These are phyloP conservation scores for Cyclotella atomus DNA, from an alignment of 108 stramenopile species.

Conservation along the genomic window DNA sequence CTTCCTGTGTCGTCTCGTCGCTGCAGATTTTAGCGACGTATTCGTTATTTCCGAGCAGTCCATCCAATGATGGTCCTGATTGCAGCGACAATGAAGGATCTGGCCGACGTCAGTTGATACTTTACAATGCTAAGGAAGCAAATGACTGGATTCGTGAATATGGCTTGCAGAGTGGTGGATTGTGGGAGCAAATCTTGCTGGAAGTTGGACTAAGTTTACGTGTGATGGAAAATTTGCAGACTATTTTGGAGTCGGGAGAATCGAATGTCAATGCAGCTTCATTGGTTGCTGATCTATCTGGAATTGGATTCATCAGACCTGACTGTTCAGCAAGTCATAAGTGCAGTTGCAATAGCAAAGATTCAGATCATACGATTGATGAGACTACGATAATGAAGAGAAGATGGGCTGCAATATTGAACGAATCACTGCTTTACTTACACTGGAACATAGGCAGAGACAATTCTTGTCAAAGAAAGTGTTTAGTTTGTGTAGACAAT, in stretches of 20 bases:
- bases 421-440: background rate
- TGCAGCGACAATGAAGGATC: background rate
- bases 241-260: background rate
- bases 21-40: background rate
- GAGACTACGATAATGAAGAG: too few relatives aligned
- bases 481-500: background rate
- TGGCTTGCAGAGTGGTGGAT: background rate
- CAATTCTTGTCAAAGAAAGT: too few relatives aligned
- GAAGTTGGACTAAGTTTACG: background rate
- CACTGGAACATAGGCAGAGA: background rate
- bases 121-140: slow-evolving; percentile 36
- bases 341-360: too few relatives aligned
- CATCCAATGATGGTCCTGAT: background rate
- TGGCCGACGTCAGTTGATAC: slow-evolving; percentile 10
- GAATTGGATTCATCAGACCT: background rate
- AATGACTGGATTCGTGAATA: slow-evolving; percentile 3
- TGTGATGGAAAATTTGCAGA: background rate
- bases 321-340: background rate
- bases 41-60: too few relatives aligned
- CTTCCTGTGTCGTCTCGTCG: background rate
- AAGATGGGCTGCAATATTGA: too few relatives aligned
- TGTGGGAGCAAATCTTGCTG: background rate
- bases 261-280: too few relatives aligned
- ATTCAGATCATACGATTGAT: too few relatives aligned
- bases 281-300: background rate